Base-by-base conservation (phyloP, 2,329 filamentous ascomycete genomes). In the Purpureocillium lavendulum region DNA sequence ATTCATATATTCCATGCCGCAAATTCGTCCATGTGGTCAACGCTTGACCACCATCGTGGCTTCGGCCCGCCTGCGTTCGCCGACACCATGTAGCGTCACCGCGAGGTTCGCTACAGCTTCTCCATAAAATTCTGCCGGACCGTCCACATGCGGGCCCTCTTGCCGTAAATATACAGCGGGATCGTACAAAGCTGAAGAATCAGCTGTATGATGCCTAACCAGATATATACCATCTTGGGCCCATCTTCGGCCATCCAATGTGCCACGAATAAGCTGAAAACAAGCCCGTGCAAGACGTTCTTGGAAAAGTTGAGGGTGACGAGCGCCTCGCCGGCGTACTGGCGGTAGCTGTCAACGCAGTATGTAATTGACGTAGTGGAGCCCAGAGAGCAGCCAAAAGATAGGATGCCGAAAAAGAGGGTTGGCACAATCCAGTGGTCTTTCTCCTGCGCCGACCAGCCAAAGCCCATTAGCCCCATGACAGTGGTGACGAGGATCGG, bases 251-350 rank as follows among this genome's bases (percentile, higher is more conserved):
- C 74, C 16, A 97, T 68, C 90, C 90, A 97, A 40, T 76, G 69
- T 4, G 86, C 86, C 50, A 95, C 85, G 59, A 97, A 96, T 36
- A 96, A 67, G 43, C 85, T 78, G 56, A 95, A 97, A 1, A 95
- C 73, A 39, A 97, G 69, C 0, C 90, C 90, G 52, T 97, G 90
- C 18, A 96, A 76, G 40, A 96, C 75, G 56, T 96, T 97, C 70
- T 97, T 97, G 64, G 79, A 81, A 55, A 96, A 92, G 55, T 96
- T 97, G 49, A 97, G 69, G 15, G 90, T 96, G 12, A 97, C 92
- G 28, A 97, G 71, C 3, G 90, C 89, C 62, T 97, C 90, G 15
- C 88, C 89, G 1, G 90, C 90, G 60, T 95, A 96, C 54, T 94
- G 84, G 10, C 89, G 75, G 61, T 97, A 96, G 48, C 82, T 88